A percentile compares a stretch with the other conserved stretches of the same genome.
Conservation (phyloP, 2,329 filamentous ascomycete genomes). For the Venturia nashicola region DNA sequence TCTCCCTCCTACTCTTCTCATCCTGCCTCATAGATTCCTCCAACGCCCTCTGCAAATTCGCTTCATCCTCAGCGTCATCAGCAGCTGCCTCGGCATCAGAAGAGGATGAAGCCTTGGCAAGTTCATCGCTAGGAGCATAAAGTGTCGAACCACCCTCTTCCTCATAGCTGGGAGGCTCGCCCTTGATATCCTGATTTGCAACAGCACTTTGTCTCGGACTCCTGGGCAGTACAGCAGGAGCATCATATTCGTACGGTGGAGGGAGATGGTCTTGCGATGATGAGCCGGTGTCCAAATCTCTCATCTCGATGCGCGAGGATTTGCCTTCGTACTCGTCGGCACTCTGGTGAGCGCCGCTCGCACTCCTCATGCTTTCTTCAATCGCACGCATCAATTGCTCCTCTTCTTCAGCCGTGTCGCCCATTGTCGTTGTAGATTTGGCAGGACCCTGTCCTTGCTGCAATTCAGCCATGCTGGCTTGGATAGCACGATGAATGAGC, state of each 20-base stretch:
- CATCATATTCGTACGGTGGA: background rate
- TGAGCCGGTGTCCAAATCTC: slow-evolving; percentile 11
- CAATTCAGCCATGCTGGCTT: slow-evolving; percentile 54
- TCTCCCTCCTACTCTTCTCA: slow-evolving; percentile 23
- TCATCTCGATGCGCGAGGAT: slow-evolving; percentile 6
- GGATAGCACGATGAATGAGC: slow-evolving; percentile 59
- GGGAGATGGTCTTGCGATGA: background rate
- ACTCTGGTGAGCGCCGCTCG: slow-evolving; percentile 10
- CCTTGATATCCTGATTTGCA: slow-evolving; percentile 5
- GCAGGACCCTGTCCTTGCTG: slow-evolving; percentile 19
- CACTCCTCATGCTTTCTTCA: slow-evolving; percentile 25
- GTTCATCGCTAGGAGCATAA: slow-evolving; percentile 13
- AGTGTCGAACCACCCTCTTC: background rate
- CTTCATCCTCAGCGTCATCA: slow-evolving; percentile 19
- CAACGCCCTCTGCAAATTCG: slow-evolving; percentile 23
- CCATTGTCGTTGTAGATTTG: slow-evolving; percentile 11
- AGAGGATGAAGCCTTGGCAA: background rate
- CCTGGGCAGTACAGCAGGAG: slow-evolving; percentile 2
- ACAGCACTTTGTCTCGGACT: background rate
- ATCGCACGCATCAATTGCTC: slow-evolving; percentile 39
- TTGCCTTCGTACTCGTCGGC: slow-evolving; percentile 10
- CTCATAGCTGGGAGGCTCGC: background rate
- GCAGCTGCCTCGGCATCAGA: background rate
- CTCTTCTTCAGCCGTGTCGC: slow-evolving; percentile 26
- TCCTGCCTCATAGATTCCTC: slow-evolving; percentile 20